These are phyloP conservation scores for Zalaria sp. DNA, from an alignment of 2,329 filamentous ascomycete species.

Conservation along the genomic window DNA sequence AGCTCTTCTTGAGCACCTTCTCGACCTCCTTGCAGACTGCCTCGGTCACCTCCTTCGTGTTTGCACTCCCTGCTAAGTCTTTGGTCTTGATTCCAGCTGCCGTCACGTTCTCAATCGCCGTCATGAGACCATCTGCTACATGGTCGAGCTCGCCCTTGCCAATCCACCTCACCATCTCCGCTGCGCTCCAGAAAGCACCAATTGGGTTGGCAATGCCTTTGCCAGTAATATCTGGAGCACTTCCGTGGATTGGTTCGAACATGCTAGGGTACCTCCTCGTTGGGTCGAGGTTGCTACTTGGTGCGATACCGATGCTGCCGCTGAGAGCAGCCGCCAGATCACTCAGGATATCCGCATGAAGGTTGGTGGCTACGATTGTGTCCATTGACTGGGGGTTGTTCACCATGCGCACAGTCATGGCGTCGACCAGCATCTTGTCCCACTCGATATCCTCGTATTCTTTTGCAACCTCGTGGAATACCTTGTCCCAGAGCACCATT, in stretches of 20 bases:
- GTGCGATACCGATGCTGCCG: conserved; percentile 54
- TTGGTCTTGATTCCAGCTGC: conserved; percentile 40
- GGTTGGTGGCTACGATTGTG: conserved; percentile 34
- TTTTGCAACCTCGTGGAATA: conserved; percentile 31
- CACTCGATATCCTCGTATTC: conserved; percentile 30
- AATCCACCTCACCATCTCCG: conserved; percentile 54
- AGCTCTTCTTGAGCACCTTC: conserved; percentile 21
- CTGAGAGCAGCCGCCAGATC: conserved; percentile 53
- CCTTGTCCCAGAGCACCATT: conserved; percentile 35
- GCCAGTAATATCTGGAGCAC: conserved; percentile 50
- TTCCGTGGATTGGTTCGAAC: conserved; percentile 44
- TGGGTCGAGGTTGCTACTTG: conserved; percentile 53
- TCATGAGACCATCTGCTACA: conserved; percentile 43
- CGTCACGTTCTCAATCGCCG: conserved; percentile 47
- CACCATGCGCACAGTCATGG: conserved; percentile 35
- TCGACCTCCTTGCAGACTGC: conserved; percentile 41
- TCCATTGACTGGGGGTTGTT: conserved; percentile 30
- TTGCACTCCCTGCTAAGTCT: conserved; percentile 44
- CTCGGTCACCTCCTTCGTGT: conserved; percentile 44
- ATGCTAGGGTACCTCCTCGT: conserved; percentile 43
- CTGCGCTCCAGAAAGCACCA: conserved; percentile 55
- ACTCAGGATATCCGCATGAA: conserved; percentile 48
- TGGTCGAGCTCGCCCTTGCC: conserved; percentile 34
- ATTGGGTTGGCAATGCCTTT: conserved; percentile 50
- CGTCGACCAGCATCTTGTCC: conserved; percentile 37